Evolutionary conservation across 169 alveolate genomes (phyloP).

Genomic region (Ichthyophthirius multifiliis): DNA sequence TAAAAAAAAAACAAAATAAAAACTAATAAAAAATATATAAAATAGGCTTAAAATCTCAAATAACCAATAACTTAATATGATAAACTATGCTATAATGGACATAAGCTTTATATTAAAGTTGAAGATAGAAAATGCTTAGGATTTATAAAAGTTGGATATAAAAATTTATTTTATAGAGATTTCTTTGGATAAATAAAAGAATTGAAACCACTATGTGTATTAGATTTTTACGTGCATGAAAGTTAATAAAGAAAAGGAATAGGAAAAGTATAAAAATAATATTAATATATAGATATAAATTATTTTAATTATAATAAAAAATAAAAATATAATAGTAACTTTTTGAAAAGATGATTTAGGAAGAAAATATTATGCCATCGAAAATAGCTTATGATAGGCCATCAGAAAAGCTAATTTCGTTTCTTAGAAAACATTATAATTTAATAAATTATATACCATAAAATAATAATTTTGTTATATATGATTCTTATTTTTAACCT

Average conservation of each 20-base stretch:
- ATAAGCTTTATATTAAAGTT: constrained; percentile 56
- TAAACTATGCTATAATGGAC: constrained; percentile 39
- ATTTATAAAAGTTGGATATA: constrained; percentile 74
- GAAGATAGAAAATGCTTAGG: constrained; percentile 71
- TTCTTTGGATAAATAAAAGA: constrained; percentile 71
- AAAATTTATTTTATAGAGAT: constrained; percentile 75
- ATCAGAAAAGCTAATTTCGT: constrained; percentile 73
- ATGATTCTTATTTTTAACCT: constrained; percentile 51
- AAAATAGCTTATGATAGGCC: constrained; percentile 91
- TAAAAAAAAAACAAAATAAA: neutral
- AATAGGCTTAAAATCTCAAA: constrained; percentile 51
- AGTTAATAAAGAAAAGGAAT: constrained; percentile 79
- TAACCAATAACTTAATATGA: constrained; percentile 42
- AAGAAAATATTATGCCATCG: constrained; percentile 63
- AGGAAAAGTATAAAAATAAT: constrained; percentile 57
- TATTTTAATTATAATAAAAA: neutral
- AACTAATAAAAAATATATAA: neutral
- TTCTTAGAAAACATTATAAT: constrained; percentile 77
- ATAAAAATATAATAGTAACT: neutral
- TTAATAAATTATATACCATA: constrained; percentile 69
- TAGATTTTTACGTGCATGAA: constrained; percentile 89
- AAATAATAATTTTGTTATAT: constrained; percentile 81
- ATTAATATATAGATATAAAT: neutral
- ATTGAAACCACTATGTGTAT: constrained; percentile 79
- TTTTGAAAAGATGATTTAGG: constrained; percentile 63